Percentiles rank a stretch among this genome's conserved stretches.
These are phyloP conservation scores for Ceratopteris richardii DNA, from an alignment of 75 land plant species.

Conservation along the genomic window DNA sequence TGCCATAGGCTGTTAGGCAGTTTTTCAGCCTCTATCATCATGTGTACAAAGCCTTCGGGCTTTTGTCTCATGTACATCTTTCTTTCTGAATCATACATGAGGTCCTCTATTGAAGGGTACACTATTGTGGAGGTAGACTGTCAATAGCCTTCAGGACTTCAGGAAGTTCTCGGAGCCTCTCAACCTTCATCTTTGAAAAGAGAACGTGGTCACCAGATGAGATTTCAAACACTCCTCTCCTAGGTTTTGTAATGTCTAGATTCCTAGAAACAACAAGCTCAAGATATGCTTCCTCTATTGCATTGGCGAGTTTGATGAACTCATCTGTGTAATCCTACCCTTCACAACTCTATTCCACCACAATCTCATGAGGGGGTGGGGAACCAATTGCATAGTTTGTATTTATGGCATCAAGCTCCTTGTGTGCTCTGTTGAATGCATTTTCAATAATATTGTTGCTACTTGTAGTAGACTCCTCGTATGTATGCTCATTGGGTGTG, in stretches of 20 bases:
- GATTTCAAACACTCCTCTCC: neutral
- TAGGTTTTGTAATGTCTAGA: neutral
- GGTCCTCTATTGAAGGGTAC: neutral
- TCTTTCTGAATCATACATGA: too few relatives aligned
- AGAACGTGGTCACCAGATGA: neutral
- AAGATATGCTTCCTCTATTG: neutral
- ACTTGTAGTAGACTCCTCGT: too few relatives aligned
- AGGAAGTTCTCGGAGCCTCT: neutral
- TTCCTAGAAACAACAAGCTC: neutral
- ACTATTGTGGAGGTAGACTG: neutral
- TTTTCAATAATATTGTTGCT: too few relatives aligned
- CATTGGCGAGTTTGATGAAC: slow-evolving; percentile 3
- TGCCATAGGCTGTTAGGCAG: too few relatives aligned
- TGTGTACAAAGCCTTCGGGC: too few relatives aligned
- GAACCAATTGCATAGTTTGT: too few relatives aligned
- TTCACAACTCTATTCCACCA: neutral
- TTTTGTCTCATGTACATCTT: too few relatives aligned
- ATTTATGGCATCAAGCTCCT: too few relatives aligned
- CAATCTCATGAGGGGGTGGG: slow-evolving; percentile 3
- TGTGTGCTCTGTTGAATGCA: too few relatives aligned
- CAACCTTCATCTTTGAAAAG: neutral
- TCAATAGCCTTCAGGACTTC: neutral
- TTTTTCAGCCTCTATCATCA: too few relatives aligned
- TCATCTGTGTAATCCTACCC: neutral
- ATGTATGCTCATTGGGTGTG: too few relatives aligned